A percentile compares a stretch with the other conserved stretches of the same genome.
Evolutionary conservation across 192 early-diverging fungal species (phyloP).

Genomic region (Radiomyces spectabilis): DNA sequence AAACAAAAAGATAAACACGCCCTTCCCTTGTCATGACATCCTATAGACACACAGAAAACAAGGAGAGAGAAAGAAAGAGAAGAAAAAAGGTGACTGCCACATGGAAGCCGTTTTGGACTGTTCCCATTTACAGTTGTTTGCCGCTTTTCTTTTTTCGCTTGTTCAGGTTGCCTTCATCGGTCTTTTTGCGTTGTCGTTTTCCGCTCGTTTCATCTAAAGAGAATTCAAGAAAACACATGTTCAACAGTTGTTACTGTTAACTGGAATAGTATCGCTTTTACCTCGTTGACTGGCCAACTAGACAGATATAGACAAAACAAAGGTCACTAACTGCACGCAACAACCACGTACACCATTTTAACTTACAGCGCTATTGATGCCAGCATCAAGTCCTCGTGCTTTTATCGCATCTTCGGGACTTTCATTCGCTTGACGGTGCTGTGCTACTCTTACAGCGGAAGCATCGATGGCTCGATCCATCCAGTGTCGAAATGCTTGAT

Average conservation of each 20-base stretch:
- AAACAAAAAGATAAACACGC: background rate
- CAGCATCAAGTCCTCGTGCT: too few species aligned
- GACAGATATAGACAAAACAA: too few species aligned
- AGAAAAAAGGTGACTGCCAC: too few species aligned
- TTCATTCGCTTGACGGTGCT: conserved; percentile 8
- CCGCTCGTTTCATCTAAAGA: conserved; percentile 7
- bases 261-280: background rate
- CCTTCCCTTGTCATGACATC: too few species aligned
- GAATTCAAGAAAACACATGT: too few species aligned
- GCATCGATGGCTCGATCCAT: conserved; percentile 28
- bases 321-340: too few species aligned
- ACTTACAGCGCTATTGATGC: background rate
- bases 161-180: conserved; percentile 2
- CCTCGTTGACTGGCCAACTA: background rate
- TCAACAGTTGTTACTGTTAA: background rate
- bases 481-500: conserved; percentile 15
- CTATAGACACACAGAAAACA: too few species aligned
- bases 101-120: too few species aligned
- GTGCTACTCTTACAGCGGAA: conserved; percentile 11
- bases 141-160: conserved; percentile 11
- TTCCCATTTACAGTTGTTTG: too few species aligned
- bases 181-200: conserved; percentile 17
- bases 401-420: conserved; percentile 6
- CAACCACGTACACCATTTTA: background rate
- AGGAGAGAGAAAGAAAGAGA: too few species aligned